Percentiles rank a stretch among this genome's conserved stretches.
phyloP scores from a whole-genome alignment of 2,329 filamentous ascomycete species.

The Pseudogymnoascus sp. region DNA sequence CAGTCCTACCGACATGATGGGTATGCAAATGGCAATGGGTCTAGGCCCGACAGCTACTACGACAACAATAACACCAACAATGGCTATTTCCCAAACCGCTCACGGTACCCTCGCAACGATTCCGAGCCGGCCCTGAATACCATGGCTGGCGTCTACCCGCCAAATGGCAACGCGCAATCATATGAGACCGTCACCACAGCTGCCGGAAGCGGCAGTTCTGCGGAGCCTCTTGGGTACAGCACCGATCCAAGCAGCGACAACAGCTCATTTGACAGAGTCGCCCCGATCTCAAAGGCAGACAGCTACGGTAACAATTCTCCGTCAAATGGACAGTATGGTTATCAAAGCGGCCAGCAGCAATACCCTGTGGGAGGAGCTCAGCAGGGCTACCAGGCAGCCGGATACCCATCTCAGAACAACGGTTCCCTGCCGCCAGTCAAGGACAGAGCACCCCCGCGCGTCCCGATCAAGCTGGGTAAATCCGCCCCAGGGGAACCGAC shows the following conservation, averaged over 20 bases:
- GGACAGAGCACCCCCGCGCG: slow-evolving; percentile 15
- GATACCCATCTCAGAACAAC: slow-evolving; percentile 20
- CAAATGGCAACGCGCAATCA: slow-evolving; percentile 36
- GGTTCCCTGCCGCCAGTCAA: slow-evolving; percentile 23
- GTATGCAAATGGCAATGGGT: slow-evolving; percentile 14
- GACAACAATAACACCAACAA: slow-evolving; percentile 23
- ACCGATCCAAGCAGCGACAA: slow-evolving; percentile 88
- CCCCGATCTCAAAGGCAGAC: slow-evolving; percentile 47
- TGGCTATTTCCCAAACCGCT: slow-evolving; percentile 26
- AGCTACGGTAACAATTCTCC: slow-evolving; percentile 41
- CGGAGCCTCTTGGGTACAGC: slow-evolving; percentile 67
- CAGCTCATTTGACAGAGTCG: slow-evolving; percentile 73
- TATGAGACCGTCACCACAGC: slow-evolving; percentile 81
- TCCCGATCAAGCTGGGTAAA: slow-evolving; percentile 25
- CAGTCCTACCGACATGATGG: slow-evolving; percentile 23
- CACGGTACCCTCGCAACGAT: slow-evolving; percentile 26
- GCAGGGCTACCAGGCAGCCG: background rate
- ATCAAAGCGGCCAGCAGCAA: slow-evolving; percentile 16
- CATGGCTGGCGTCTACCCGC: slow-evolving; percentile 22
- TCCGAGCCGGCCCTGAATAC: slow-evolving; percentile 26
- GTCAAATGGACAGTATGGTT: slow-evolving; percentile 15
- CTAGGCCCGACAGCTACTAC: slow-evolving; percentile 37
- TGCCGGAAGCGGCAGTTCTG: slow-evolving; percentile 61
- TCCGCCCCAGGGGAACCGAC: background rate
- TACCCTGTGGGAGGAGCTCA: slow-evolving; percentile 12